Evolutionary conservation across 2,329 filamentous ascomycete species (phyloP).

Genomic region (Sclerotinia minor): DNA sequence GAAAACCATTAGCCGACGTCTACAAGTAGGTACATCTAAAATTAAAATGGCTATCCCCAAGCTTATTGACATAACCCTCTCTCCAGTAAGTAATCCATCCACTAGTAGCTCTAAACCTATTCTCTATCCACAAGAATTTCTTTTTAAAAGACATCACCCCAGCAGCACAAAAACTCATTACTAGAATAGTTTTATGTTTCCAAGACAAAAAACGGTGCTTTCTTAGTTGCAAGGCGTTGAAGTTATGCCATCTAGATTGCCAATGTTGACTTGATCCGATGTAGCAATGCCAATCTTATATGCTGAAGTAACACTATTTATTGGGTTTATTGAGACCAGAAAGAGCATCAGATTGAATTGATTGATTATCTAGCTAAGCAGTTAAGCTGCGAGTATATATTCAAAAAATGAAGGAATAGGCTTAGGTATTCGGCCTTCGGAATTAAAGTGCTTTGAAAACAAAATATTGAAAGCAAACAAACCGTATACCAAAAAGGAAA

Average conservation of each 20-base stretch:
- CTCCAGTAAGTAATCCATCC: not conserved
- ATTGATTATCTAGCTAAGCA: too few relatives aligned
- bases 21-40: not conserved
- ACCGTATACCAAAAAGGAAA: too few relatives aligned
- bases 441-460: too few relatives aligned
- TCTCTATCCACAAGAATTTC: not conserved
- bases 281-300: not conserved
- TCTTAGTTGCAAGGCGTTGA: slow-evolving; percentile 1
- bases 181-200: not conserved
- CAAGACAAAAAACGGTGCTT: slow-evolving; percentile 1
- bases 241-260: not conserved
- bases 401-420: too few relatives aligned
- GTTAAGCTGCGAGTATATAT: too few relatives aligned
- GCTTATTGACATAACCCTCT: not conserved
- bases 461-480: too few relatives aligned
- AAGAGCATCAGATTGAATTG: too few relatives aligned
- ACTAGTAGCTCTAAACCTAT: not conserved
- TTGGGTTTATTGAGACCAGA: too few relatives aligned
- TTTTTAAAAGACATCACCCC: not conserved
- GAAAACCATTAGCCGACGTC: not conserved
- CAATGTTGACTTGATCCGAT: not conserved
- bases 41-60: not conserved
- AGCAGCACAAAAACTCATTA: not conserved
- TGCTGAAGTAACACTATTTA: not conserved
- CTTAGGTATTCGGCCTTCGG: too few relatives aligned